Evolutionary conservation across 1,139 yeast genomes (phyloP), one percentile per base, ranked within the genome.

Genomic region (Diutina ranongensis): DNA sequence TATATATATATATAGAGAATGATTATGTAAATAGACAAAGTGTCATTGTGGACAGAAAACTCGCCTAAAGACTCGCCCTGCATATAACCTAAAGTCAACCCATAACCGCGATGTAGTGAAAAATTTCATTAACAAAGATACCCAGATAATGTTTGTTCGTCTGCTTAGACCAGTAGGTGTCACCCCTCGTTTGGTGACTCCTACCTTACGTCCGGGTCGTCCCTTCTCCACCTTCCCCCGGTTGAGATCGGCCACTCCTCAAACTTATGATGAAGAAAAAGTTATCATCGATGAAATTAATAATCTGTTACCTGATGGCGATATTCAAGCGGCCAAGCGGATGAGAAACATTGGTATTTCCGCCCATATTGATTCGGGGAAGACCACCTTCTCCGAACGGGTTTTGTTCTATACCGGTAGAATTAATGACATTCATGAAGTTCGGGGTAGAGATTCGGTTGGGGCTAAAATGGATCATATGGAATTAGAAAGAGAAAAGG

Each of bases 371-470:
- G 56, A 53, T 47, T 52, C 55, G 31, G 56, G 56, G 9, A 53
- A 53, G 35, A 53, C 56, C 46, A 53, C 56, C 4, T 53, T 53
- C 45, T 92, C 98, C 16, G 99, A 92, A 67, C 83, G 99, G 63
- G 98, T 92, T 45, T 69, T 92, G 55, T 92, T 79, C 66, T 94
- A 94, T 63, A 92, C 99, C 9, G 98, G 98, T 49, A 78, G 98
- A 61, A 94, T 94, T 63, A 88, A 89, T 62, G 95, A 95, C 25
- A 94, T 92, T 57, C 99, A 92, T 61, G 99, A 92, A 65, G 99
- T 92, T 45, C 77, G 98, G 63, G 99, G 99, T 45, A 80, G 94
- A 58, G 99, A 92, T 63, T 81, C 89, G 54, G 97, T 92, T 49
- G 99, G 99, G 49, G 99, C 99, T 49, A 92, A 88, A 67, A 92